Percentiles rank a stretch among this genome's conserved stretches.
These are phyloP conservation scores for Cutaneotrichosporon dermatis DNA, from an alignment of 1,284 basidiomycete species.

Conservation along the genomic window DNA sequence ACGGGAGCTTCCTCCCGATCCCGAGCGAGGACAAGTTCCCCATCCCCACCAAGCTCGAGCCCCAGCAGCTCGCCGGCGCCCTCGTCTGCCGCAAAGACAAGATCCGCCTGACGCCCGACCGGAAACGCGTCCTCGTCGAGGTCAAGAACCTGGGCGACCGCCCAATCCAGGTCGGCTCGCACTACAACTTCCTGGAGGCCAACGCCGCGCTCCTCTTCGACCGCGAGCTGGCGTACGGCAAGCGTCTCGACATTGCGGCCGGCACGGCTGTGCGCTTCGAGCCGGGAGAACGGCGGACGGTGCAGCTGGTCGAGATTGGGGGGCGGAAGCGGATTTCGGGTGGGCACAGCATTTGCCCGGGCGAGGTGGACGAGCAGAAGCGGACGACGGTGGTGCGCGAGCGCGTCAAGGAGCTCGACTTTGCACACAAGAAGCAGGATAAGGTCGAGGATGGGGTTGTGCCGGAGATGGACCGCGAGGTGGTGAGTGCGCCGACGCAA, in stretches of 20 bases:
- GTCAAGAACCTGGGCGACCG: constrained; percentile 93
- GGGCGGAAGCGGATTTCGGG: constrained; percentile 70
- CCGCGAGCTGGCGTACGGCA: constrained; percentile 72
- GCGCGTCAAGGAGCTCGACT: constrained; percentile 31
- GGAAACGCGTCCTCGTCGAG: constrained; percentile 64
- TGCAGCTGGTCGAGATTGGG: constrained; percentile 74
- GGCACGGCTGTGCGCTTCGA: constrained; percentile 95
- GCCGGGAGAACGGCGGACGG: constrained; percentile 81
- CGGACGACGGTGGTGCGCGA: constrained; percentile 15
- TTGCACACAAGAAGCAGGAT: constrained; percentile 42
- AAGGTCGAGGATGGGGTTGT: constrained; percentile 25
- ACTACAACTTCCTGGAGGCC: constrained; percentile 90
- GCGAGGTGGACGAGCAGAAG: constrained; percentile 45
- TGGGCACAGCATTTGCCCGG: constrained; percentile 71
- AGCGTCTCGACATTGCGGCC: constrained; percentile 78
- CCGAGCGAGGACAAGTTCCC: constrained; percentile 67
- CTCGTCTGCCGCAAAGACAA: constrained; percentile 63
- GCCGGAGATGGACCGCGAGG: constrained; percentile 45
- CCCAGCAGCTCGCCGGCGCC: constrained; percentile 65
- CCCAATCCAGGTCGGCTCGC: constrained; percentile 90
- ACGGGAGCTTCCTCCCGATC: constrained; percentile 85
- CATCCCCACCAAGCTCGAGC: constrained; percentile 54
- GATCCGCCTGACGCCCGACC: constrained; percentile 70
- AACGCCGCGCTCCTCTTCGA: constrained; percentile 81
- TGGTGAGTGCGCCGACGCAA: constrained; percentile 31